Conservation (phyloP, 768 basidiomycete species). For the Trametes punicea region DNA sequence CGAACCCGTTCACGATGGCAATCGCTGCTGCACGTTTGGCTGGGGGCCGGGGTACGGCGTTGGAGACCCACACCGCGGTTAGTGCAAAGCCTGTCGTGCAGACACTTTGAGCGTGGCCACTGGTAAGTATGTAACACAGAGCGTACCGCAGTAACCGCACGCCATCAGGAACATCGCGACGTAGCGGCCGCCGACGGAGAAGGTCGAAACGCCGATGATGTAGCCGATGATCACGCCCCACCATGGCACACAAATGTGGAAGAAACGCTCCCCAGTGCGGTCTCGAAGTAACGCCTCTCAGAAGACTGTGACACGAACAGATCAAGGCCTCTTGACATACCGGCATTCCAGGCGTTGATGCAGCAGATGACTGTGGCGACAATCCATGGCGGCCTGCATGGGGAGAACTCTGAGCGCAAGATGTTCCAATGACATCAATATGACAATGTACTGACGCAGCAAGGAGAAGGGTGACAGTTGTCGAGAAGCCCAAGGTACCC, state of each 20-base stretch:
- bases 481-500: conserved; percentile 56
- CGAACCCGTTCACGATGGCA: conserved; percentile 60
- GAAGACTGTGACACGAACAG: not conserved
- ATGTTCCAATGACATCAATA: not conserved
- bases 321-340: conserved; percentile 25
- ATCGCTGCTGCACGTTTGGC: conserved; percentile 55
- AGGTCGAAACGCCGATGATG: conserved; percentile 56
- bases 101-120: not conserved
- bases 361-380: conserved; percentile 47
- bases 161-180: conserved; percentile 65
- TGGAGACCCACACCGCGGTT: conserved; percentile 61
- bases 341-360: conserved; percentile 55
- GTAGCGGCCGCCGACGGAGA: conserved; percentile 51
- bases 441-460: conserved; percentile 45
- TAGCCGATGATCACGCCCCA: conserved; percentile 61
- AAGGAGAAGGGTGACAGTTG: conserved; percentile 56
- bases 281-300: conserved; percentile 32
- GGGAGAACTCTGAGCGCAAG: not conserved
- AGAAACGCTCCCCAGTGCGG: conserved; percentile 60
- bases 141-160: conserved; percentile 43
- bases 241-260: conserved; percentile 56
- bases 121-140: not conserved
- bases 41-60: conserved; percentile 57
- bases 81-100: conserved; percentile 35
- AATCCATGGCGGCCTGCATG: conserved; percentile 60